Base-by-base conservation (phyloP, 257 asterid species). In the Solanum rostratum region DNA sequence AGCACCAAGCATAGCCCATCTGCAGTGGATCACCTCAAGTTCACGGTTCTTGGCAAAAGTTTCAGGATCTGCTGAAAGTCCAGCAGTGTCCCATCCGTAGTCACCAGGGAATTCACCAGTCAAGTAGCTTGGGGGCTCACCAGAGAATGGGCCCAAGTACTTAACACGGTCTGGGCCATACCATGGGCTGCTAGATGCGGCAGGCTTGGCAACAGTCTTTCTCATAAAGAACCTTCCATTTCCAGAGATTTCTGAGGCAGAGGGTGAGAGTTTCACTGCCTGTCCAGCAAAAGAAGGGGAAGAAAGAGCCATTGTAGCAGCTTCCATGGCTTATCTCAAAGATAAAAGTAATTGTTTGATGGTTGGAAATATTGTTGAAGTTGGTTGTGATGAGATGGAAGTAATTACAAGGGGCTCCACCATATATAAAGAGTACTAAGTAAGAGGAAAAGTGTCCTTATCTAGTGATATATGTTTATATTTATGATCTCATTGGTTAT, bases 51-150 rank as follows among this genome's bases (percentile, higher is more conserved):
- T 73, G 59, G 59, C 59, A 73, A 73, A 73, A 8, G 81, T 73
- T 13, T 73, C 81, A 6, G 95, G 95, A 86, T 93, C 95, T n/a
- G 94, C 95, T 11, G 97, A 92, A 41, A 92, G 95, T 0, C 93
- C 93, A n/a, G 94, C 94, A 13, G 93, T 93, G 86, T 91, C 93
- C 94, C 97, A 92, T 2, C 95, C 94, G 41, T 92, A 93, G 88
- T 93, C 95, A 29, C 95, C 95, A 2, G 97, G 90, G 89, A 92
- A 92, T 63, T 93, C 95, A 10, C 95, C 92, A 1, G 92, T 91
- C 50, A 93, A 90, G 92, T 93, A 93, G 92, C 93, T 92, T 3
- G 95, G 94, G 59, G 93, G 62, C 83, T 93, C 94, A 19, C 94
- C 94, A 50, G 94, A 93, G 88, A 92, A 91, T 86, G 95, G 95